phyloP scores from a whole-genome alignment of 345 rosid species.

The Pelargonium nanum region DNA sequence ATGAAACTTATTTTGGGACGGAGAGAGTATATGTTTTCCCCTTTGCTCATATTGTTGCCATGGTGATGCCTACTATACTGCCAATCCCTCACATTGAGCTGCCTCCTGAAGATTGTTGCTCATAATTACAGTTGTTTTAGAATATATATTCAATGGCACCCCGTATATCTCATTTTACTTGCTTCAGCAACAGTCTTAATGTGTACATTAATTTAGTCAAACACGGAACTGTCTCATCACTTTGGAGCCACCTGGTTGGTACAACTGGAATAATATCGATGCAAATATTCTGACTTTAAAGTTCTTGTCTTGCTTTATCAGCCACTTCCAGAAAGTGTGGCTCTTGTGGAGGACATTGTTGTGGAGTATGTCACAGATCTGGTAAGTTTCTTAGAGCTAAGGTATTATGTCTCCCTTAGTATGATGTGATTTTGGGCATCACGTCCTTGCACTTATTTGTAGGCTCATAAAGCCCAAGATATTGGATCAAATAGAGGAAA shows the following conservation, averaged over 20 bases:
- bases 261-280: too few relatives aligned
- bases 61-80: neutral
- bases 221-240: neutral
- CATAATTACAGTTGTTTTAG: neutral
- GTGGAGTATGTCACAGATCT: slow-evolving; percentile 83
- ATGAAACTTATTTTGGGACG: too few relatives aligned
- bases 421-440: slow-evolving; percentile 1
- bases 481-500: slow-evolving; percentile 79
- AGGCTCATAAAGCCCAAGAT: slow-evolving; percentile 91
- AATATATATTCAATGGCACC: neutral
- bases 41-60: neutral
- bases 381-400: slow-evolving; percentile 32
- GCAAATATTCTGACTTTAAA: neutral
- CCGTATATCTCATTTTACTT: neutral
- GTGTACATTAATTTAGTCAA: neutral
- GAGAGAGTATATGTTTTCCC: neutral
- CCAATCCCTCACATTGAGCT: neutral
- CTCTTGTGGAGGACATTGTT: slow-evolving; percentile 86
- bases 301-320: slow-evolving; percentile 20
- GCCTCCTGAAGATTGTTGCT: neutral
- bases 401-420: neutral
- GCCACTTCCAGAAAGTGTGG: slow-evolving; percentile 93
- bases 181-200: neutral
- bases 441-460: slow-evolving; percentile 1
- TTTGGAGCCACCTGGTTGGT: too few relatives aligned